phyloP scores from a whole-genome alignment of 2,329 filamentous ascomycete species.

The Thelonectria rubi region DNA sequence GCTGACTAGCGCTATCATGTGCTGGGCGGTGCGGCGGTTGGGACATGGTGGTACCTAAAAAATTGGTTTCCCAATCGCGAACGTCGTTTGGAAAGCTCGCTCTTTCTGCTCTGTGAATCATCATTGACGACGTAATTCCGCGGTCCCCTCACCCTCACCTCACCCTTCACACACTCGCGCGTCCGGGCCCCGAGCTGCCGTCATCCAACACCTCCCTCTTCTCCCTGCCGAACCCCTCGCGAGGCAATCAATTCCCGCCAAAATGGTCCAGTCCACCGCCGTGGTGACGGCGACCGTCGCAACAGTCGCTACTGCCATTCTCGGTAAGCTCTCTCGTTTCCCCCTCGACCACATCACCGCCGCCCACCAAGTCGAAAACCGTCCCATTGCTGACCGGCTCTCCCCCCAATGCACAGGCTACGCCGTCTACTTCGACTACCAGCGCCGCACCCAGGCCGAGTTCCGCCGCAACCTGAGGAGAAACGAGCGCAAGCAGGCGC shows the following conservation, averaged over 20 bases:
- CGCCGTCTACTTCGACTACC: constrained; percentile 74
- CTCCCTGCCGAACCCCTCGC: constrained; percentile 26
- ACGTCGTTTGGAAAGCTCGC: constrained; percentile 35
- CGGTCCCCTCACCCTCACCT: constrained; percentile 8
- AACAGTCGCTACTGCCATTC: constrained; percentile 65
- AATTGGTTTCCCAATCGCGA: constrained; percentile 42
- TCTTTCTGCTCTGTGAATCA: constrained; percentile 11
- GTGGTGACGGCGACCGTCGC: constrained; percentile 70
- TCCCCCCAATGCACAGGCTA: constrained; percentile 59
- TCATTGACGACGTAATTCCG: constrained; percentile 37
- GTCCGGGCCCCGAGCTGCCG: constrained; percentile 18
- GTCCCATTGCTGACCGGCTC: constrained; percentile 30
- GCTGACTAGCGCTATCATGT: constrained; percentile 39
- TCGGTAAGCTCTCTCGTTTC: constrained; percentile 57
- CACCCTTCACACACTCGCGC: constrained; percentile 17
- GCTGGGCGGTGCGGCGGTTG: constrained; percentile 24
- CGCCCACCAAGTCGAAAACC: background rate
- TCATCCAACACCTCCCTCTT: constrained; percentile 22
- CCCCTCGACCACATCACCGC: constrained; percentile 1
- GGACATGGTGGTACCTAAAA: constrained; percentile 38
- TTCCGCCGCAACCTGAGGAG: constrained; percentile 76
- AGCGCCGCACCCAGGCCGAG: constrained; percentile 69
- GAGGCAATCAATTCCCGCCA: constrained; percentile 33
- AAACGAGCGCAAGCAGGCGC: constrained; percentile 77
- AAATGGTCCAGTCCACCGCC: constrained; percentile 61